These are phyloP conservation scores for Centaurea solstitialis DNA, from an alignment of 129 eudicot species.

Conservation along the genomic window DNA sequence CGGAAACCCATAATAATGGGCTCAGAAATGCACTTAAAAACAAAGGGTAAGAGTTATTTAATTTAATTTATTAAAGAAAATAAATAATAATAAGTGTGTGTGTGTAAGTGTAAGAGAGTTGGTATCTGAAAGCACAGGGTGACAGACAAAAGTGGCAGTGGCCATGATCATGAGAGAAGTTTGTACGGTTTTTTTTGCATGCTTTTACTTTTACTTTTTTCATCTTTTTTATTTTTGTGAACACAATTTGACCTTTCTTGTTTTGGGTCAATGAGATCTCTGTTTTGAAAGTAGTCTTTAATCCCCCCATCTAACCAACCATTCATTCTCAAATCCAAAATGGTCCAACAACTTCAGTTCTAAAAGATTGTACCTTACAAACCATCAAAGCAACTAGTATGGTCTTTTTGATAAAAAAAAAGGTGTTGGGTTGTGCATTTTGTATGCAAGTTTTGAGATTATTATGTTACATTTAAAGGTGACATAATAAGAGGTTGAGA, in stretches of 20 bases:
- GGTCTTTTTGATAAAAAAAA: neutral
- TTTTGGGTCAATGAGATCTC: constrained; percentile 12
- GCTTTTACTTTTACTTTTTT: constrained; percentile 35
- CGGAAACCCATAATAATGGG: constrained; percentile 70
- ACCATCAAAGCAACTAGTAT: neutral
- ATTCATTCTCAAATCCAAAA: constrained; percentile 15
- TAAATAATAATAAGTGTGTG: neutral
- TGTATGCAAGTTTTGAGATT: constrained; percentile 5
- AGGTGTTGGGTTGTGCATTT: constrained; percentile 11
- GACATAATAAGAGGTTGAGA: constrained; percentile 3
- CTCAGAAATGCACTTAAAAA: constrained; percentile 17
- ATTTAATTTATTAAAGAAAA: neutral
- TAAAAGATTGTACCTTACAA: constrained; percentile 2
- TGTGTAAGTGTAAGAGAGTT: constrained; percentile 34
- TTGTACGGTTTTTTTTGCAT: constrained; percentile 40
- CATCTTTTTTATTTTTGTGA: constrained; percentile 9
- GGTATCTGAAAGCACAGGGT: constrained; percentile 42
- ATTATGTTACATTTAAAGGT: constrained; percentile 16
- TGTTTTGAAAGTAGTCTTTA: constrained; percentile 14
- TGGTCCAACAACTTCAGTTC: constrained; percentile 18
- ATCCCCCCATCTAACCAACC: constrained; percentile 15
- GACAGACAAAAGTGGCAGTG: constrained; percentile 40
- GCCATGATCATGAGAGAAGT: constrained; percentile 35
- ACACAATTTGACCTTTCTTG: constrained; percentile 38
- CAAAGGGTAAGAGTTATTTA: neutral